Evolutionary conservation across 371 early-diverging fungal genomes (phyloP).

Genomic region (Rhizopus sp.): DNA sequence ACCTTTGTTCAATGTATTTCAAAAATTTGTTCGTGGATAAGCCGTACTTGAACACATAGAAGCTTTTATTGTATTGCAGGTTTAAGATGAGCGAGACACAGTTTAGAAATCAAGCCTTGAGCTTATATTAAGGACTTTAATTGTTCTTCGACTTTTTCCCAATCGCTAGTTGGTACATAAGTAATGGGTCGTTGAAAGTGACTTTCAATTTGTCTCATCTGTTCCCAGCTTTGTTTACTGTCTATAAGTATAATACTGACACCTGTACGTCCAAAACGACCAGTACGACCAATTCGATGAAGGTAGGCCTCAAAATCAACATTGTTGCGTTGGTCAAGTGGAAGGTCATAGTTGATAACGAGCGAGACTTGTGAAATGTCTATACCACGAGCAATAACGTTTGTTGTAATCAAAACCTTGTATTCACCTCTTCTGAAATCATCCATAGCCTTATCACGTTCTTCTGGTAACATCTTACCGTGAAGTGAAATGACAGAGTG

Average conservation of each 20-base stretch:
- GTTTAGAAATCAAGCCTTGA: not conserved
- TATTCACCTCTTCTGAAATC: constrained; percentile 88
- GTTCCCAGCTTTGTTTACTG: constrained; percentile 64
- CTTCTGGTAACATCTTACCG: constrained; percentile 78
- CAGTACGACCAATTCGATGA: constrained; percentile 99
- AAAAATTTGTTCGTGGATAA: no score
- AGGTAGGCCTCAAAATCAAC: constrained; percentile 96
- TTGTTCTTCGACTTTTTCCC: constrained; percentile 73
- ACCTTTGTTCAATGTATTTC: no score
- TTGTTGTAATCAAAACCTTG: constrained; percentile 97
- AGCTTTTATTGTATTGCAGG: not conserved
- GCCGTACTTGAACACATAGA: not conserved
- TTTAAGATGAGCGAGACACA: not conserved
- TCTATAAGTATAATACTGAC: constrained; percentile 97
- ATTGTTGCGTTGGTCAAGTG: constrained; percentile 55
- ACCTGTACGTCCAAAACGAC: constrained; percentile 97
- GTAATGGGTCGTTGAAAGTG: constrained; percentile 78
- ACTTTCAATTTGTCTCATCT: constrained; percentile 77
- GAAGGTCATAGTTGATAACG: constrained; percentile 98
- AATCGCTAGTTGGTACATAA: constrained; percentile 77
- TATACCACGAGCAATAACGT: constrained; percentile 97
- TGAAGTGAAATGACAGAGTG: constrained; percentile 88
- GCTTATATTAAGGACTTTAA: constrained; percentile 47
- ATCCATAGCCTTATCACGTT: constrained; percentile 94
- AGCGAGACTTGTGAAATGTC: constrained; percentile 96